Base-by-base conservation (phyloP, 345 rosid species). In the Pistacia integerrima region DNA sequence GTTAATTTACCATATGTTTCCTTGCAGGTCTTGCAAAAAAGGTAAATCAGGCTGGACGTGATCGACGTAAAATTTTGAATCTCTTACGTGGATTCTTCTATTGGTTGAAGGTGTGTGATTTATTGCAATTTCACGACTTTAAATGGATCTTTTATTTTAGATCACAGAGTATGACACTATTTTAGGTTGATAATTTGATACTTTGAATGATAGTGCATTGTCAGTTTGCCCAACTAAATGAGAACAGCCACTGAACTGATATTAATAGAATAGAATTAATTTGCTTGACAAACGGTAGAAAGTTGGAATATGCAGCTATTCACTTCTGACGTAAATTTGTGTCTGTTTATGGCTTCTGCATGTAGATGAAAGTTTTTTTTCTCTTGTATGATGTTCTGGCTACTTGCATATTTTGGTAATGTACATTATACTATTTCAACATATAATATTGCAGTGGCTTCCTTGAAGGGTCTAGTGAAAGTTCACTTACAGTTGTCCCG, bases 81-180 rank as follows among this genome's bases (percentile, higher is more conserved):
- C 83, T 94, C 60, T 80, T 94, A 73, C 98, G 96, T 11, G 97
- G 93, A 59, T 92, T 92, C 77, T 86, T 88, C 89, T 94, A 73
- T 78, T 92, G 92, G 85, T 58, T 92, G 79, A 51, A 83, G 87
- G 98, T 90, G 76, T 88, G 81, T 75, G 41, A 48, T 77, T 62
- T 67, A 41, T 82, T 67, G 22, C 59, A 66, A 76, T 12, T 67
- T 64, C 46, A 41, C 25, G 33, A 17, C 46, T 5, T 75, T 33
- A 48, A 17, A 8, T 66, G 25, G 25, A 25, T 25, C 25, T 25
- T 25, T 25, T 25, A 25, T 25, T 25, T 25, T 25, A 30, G 33
- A 30, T 30, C 33, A 30, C 33, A 30, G 33, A 30, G 33, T 1
- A 1, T 30, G 36, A 22, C 33, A n/a, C 36, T 8, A 41, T 77